phyloP scores from a whole-genome alignment of 257 asterid genomes.

The Penstemon eatonii region DNA sequence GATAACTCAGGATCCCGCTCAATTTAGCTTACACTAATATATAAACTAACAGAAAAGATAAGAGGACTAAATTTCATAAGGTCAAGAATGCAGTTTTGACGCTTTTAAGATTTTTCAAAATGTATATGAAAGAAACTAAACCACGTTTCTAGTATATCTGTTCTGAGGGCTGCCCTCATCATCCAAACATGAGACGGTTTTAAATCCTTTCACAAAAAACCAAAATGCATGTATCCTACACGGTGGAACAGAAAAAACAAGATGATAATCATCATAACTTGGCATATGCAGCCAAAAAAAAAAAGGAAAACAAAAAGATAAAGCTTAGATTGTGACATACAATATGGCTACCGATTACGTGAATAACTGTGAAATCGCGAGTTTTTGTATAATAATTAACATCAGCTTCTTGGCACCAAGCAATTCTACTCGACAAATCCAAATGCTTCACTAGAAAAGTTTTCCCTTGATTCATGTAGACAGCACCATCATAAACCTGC shows the following conservation, averaged over 20 bases:
- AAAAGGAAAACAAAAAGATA: conserved; percentile 2
- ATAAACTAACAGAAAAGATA: conserved; percentile 1
- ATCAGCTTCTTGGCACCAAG: conserved; percentile 91
- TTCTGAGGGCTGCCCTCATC: conserved; percentile 6
- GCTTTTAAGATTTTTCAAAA: not conserved
- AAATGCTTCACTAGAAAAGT: conserved; percentile 76
- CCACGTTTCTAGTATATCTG: not conserved
- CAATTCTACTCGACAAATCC: conserved; percentile 79
- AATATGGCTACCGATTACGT: conserved; percentile 65
- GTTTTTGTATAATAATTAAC: conserved; percentile 83
- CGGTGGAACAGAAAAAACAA: conserved; percentile 12
- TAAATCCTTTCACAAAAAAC: conserved; percentile 25
- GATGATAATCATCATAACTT: conserved; percentile 16
- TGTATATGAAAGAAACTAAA: not conserved
- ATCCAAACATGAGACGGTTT: not conserved
- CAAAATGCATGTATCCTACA: conserved; percentile 6
- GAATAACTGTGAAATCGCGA: conserved; percentile 86
- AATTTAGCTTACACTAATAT: not conserved
- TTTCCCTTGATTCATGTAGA: conserved; percentile 93
- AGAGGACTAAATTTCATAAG: conserved; percentile 16
- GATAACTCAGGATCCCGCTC: conserved; percentile 2
- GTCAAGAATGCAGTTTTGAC: not conserved
- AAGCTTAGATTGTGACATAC: conserved; percentile 46
- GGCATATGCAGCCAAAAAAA: conserved; percentile 21
- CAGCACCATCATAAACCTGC: conserved; percentile 97